Evolutionary conservation across 345 rosid species (phyloP).

Genomic region (Syzygium grande): DNA sequence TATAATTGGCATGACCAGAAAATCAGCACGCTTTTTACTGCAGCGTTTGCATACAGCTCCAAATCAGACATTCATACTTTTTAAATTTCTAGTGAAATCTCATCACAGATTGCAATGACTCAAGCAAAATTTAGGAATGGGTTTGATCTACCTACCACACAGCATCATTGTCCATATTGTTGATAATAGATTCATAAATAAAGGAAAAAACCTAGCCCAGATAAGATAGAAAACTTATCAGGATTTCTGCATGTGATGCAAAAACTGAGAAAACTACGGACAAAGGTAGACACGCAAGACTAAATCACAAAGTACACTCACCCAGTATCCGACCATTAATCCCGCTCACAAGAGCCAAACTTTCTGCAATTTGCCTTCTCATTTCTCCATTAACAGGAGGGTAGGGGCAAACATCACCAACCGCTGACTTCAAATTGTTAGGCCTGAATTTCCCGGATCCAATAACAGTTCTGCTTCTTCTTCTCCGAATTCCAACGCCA

Average conservation of each 20-base stretch:
- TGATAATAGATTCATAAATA: not conserved
- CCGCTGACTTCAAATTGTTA: slow-evolving; percentile 6
- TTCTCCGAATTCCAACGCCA: slow-evolving; percentile 11
- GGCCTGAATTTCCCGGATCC: slow-evolving; percentile 22
- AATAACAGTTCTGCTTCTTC: slow-evolving; percentile 30
- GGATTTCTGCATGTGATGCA: not conserved
- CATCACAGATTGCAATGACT: not conserved
- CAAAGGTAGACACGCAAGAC: not conserved
- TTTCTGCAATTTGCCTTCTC: slow-evolving; percentile 17
- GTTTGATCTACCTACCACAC: not conserved
- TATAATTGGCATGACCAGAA: slow-evolving; percentile 5
- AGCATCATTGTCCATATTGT: not conserved
- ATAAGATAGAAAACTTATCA: not conserved
- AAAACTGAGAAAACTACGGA: not conserved
- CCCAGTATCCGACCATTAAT: slow-evolving; percentile 26
- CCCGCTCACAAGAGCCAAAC: slow-evolving; percentile 9
- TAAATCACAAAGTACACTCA: slow-evolving; percentile 10
- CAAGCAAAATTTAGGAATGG: not conserved
- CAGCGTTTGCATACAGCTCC: not conserved
- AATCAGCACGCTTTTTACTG: not conserved
- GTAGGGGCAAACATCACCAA: slow-evolving; percentile 10
- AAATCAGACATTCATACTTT: not conserved
- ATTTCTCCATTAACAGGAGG: slow-evolving; percentile 13
- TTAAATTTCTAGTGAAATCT: not conserved
- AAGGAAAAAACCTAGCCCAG: not conserved